phyloP scores from a whole-genome alignment of 192 early-diverging fungal species.

The Glomus cerebriforme region DNA sequence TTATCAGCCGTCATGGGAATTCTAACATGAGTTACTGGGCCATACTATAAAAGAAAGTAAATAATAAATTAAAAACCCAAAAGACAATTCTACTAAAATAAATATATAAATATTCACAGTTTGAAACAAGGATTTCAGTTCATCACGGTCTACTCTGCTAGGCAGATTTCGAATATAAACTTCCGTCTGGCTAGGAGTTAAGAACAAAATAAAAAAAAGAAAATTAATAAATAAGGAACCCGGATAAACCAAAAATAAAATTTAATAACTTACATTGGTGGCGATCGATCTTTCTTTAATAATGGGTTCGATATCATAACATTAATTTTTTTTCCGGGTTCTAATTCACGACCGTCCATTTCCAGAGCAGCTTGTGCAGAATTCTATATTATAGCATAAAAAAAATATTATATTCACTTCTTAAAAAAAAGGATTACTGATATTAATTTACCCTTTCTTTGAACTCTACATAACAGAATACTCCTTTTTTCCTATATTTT shows the following conservation, averaged over 20 bases:
- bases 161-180: neutral
- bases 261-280: neutral
- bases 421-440: neutral
- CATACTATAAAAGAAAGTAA: constrained; percentile 3
- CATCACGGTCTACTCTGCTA: neutral
- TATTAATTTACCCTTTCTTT: neutral
- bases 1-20: constrained; percentile 14
- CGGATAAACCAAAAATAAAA: neutral
- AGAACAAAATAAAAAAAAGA: neutral
- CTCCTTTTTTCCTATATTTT: neutral
- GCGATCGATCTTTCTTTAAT: constrained; percentile 10
- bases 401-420: neutral
- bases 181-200: neutral
- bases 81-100: too few species aligned
- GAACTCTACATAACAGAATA: constrained; percentile 19
- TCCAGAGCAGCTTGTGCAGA: constrained; percentile 12
- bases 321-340: neutral
- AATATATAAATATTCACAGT: neutral
- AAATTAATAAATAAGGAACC: neutral
- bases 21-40: neutral
- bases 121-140: neutral
- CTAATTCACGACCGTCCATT: constrained; percentile 3
- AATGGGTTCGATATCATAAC: constrained; percentile 14
- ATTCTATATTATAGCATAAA: neutral
- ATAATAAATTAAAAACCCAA: neutral